Conservation (phyloP, 768 basidiomycete species). For the Gloeostereum incarnatum region DNA sequence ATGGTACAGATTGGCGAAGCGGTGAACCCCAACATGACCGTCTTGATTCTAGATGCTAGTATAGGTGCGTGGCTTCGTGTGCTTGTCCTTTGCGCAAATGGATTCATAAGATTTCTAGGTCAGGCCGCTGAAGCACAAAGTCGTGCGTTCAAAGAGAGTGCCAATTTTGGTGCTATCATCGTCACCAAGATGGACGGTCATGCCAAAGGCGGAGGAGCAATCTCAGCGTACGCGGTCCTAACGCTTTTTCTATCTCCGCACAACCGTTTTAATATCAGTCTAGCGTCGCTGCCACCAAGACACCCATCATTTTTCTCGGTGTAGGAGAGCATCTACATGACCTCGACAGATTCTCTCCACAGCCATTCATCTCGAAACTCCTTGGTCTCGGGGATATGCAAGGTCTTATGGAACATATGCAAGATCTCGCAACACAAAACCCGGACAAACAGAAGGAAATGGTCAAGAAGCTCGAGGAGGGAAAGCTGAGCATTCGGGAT, state of each 20-base stretch:
- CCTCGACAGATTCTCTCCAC: conserved; percentile 90
- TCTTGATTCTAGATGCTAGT: conserved; percentile 92
- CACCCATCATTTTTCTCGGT: conserved; percentile 97
- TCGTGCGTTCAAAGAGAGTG: conserved; percentile 94
- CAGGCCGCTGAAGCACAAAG: conserved; percentile 98
- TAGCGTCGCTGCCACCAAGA: conserved; percentile 97
- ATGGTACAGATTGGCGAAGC: conserved; percentile 96
- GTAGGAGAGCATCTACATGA: conserved; percentile 98
- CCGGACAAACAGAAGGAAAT: conserved; percentile 98
- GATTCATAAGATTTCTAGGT: conserved; percentile 33
- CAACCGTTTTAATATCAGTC: conserved; percentile 8
- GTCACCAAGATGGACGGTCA: conserved; percentile 99
- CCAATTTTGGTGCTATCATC: conserved; percentile 97
- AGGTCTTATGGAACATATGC: conserved; percentile 98
- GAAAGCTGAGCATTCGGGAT: conserved; percentile 92
- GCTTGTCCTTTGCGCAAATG: not conserved
- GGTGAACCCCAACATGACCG: conserved; percentile 93
- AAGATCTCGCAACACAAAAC: conserved; percentile 86
- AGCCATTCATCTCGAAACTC: conserved; percentile 95
- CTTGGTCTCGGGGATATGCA: conserved; percentile 95
- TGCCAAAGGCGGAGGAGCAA: conserved; percentile 97
- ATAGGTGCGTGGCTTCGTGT: conserved; percentile 50
- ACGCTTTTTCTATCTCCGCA: not conserved
- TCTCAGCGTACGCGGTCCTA: conserved; percentile 78
- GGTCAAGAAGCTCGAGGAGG: conserved; percentile 95